Conservation (phyloP, 352 stramenopile species). For the Pythium diclinum region DNA sequence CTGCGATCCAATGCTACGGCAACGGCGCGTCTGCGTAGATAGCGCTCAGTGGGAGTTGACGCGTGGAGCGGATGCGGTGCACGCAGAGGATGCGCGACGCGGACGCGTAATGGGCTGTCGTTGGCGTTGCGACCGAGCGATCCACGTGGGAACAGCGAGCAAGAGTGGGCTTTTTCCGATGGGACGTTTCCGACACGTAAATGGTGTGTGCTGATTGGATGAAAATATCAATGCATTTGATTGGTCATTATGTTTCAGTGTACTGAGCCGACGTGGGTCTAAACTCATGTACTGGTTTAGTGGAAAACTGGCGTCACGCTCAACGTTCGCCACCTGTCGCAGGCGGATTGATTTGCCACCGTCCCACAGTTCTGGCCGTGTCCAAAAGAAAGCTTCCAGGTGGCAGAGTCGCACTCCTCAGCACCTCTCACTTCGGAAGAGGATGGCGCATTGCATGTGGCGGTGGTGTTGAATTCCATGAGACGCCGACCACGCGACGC, state of each 20-base stretch:
- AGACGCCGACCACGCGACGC: too few relatives aligned
- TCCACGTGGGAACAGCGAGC: conserved; percentile 15
- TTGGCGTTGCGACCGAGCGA: conserved; percentile 21
- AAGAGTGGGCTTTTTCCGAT: not conserved
- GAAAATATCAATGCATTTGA: too few relatives aligned
- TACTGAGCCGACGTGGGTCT: too few relatives aligned
- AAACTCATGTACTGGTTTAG: not conserved
- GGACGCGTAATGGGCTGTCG: not conserved
- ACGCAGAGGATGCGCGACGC: not conserved
- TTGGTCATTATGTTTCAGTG: too few relatives aligned
- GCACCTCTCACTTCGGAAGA: not conserved
- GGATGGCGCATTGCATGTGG: not conserved
- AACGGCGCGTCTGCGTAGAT: not conserved
- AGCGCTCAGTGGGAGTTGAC: not conserved
- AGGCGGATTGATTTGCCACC: not conserved
- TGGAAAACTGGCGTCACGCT: not conserved
- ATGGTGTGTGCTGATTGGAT: too few relatives aligned
- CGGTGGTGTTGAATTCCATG: too few relatives aligned
- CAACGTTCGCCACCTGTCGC: not conserved
- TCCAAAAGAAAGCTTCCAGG: conserved; percentile 6
- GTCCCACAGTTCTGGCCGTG: conserved; percentile 1
- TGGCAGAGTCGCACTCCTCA: not conserved
- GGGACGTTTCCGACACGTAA: too few relatives aligned
- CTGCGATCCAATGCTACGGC: not conserved
- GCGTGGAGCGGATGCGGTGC: not conserved